A percentile compares a stretch with the other conserved stretches of the same genome.
These are phyloP conservation scores for Bruguiera sexangula DNA, from an alignment of 345 rosid genomes.

Conservation along the genomic window DNA sequence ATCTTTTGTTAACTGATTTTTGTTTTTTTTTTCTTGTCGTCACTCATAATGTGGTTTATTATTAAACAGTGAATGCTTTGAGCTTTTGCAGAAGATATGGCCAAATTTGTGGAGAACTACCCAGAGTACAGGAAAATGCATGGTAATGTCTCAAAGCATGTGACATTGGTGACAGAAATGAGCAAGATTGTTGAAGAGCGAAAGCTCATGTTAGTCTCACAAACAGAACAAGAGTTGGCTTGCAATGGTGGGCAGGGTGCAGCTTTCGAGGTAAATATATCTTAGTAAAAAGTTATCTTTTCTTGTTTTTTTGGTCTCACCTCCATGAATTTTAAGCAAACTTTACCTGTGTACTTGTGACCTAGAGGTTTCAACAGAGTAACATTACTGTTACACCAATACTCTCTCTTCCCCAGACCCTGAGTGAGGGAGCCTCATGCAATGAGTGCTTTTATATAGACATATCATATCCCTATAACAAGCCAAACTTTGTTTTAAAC, in stretches of 20 bases:
- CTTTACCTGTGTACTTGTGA: too few relatives aligned
- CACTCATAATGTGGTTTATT: background rate
- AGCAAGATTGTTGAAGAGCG: slow-evolving; percentile 89
- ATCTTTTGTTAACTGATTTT: slow-evolving; percentile 7
- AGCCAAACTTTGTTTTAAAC: background rate
- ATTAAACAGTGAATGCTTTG: slow-evolving; percentile 24
- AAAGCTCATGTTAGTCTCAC: slow-evolving; percentile 90
- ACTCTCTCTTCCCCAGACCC: too few relatives aligned
- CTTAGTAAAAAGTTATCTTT: background rate
- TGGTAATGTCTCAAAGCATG: slow-evolving; percentile 97
- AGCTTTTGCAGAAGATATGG: slow-evolving; percentile 86
- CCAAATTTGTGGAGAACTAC: slow-evolving; percentile 93
- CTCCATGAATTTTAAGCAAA: background rate
- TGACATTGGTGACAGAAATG: slow-evolving; percentile 93
- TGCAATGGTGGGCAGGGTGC: slow-evolving; percentile 98
- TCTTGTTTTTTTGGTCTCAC: background rate
- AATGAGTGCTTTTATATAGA: background rate
- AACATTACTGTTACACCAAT: too few relatives aligned
- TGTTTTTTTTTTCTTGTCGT: background rate
- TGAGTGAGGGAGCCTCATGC: too few relatives aligned
- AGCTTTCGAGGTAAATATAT: slow-evolving; percentile 80
- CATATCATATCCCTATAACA: background rate
- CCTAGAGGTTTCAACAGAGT: too few relatives aligned
- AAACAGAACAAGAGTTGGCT: slow-evolving; percentile 95
- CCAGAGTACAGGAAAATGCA: slow-evolving; percentile 97